phyloP scores from a whole-genome alignment of 2,329 filamentous ascomycete species.

The Alternaria sp. region DNA sequence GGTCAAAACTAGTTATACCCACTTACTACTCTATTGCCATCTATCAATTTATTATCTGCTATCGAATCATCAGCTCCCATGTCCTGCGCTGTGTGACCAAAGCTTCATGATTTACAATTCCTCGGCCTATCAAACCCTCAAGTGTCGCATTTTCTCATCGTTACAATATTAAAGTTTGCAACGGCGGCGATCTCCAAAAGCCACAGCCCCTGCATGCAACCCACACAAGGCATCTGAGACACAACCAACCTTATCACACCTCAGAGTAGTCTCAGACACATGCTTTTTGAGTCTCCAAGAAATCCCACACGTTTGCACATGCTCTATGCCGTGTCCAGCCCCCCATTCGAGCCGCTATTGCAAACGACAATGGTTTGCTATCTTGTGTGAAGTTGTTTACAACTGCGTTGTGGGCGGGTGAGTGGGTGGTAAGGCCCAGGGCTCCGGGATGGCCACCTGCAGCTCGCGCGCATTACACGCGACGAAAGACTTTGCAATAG shows the following conservation, averaged over 20 bases:
- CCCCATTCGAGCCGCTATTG: constrained; percentile 11
- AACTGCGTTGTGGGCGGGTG: neutral
- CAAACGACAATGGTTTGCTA: constrained; percentile 11
- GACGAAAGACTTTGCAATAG: neutral
- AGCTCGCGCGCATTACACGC: constrained; percentile 5
- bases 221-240: constrained; percentile 44
- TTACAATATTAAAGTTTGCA: constrained; percentile 6
- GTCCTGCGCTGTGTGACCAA: neutral
- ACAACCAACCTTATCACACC: constrained; percentile 23
- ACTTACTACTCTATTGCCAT: constrained; percentile 32
- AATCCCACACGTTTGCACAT: constrained; percentile 24
- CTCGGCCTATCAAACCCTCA: constrained; percentile 4
- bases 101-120: constrained; percentile 5
- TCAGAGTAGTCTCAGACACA: constrained; percentile 26
- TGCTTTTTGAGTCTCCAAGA: constrained; percentile 20
- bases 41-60: constrained; percentile 32
- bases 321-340: constrained; percentile 14
- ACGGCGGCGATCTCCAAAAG: constrained; percentile 18
- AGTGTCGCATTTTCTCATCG: constrained; percentile 9
- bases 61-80: constrained; percentile 1
- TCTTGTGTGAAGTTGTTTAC: constrained; percentile 6
- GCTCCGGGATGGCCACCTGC: constrained; percentile 1
- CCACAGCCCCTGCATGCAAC: constrained; percentile 30
- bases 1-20: constrained; percentile 44
- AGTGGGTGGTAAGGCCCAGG: constrained; percentile 3